Conservation (phyloP, 2,329 filamentous ascomycete genomes). For the Clonostachys solani region DNA sequence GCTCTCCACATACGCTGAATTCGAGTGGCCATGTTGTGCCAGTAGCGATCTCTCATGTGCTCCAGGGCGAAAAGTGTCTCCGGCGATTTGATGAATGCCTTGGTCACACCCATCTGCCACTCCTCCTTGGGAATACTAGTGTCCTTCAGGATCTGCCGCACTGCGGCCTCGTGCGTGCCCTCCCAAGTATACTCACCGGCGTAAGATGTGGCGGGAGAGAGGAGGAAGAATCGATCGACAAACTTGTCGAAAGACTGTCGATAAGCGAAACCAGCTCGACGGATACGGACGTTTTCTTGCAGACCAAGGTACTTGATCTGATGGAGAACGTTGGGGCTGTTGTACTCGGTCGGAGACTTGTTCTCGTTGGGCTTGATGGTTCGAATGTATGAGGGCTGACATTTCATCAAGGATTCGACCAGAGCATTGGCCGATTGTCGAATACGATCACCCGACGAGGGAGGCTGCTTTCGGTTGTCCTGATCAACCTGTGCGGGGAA, state of each 20-base stretch:
- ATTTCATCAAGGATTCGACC: conserved; percentile 94
- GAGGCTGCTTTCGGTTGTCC: conserved; percentile 90
- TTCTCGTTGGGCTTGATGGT: conserved; percentile 99
- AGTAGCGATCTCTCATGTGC: conserved; percentile 96
- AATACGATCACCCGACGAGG: conserved; percentile 94
- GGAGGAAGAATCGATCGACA: conserved; percentile 91
- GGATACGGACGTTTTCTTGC: conserved; percentile 98
- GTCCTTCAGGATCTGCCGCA: conserved; percentile 90
- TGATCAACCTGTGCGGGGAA: conserved; percentile 94
- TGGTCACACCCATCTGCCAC: conserved; percentile 94
- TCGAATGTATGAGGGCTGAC: conserved; percentile 94
- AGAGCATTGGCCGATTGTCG: conserved; percentile 91
- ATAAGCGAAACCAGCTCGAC: conserved; percentile 93
- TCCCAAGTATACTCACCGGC: conserved; percentile 97
- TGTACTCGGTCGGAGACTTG: conserved; percentile 93
- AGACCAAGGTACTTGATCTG: conserved; percentile 98
- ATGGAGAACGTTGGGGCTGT: conserved; percentile 86
- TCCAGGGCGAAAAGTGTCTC: conserved; percentile 96
- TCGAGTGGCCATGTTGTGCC: conserved; percentile 98
- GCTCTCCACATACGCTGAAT: conserved; percentile 98
- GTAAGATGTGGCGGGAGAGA: conserved; percentile 92
- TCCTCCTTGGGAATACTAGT: conserved; percentile 94
- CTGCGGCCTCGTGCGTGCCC: conserved; percentile 80
- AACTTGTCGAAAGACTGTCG: conserved; percentile 98
- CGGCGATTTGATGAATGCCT: conserved; percentile 97